These are phyloP conservation scores for Cystoisospora suis DNA, from an alignment of 169 alveolate species.

Conservation along the genomic window DNA sequence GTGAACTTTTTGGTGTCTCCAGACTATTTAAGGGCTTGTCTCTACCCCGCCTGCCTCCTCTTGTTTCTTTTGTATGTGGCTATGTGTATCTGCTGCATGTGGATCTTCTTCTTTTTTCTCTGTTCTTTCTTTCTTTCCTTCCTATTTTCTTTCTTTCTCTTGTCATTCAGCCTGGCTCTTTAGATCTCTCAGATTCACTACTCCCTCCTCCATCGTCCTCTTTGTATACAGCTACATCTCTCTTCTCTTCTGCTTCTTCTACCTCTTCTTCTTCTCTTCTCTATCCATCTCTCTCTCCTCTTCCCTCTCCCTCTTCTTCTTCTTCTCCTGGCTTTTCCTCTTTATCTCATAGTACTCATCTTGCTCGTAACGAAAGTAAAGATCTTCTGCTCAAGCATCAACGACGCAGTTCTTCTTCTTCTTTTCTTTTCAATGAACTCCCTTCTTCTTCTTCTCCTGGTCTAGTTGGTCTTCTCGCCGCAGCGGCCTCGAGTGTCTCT, in stretches of 20 bases:
- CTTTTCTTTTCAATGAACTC: too few species aligned
- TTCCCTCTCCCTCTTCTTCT: not conserved
- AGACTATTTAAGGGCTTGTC: not conserved
- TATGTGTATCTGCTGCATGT: not conserved
- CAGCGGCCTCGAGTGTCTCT: too few species aligned
- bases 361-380: not conserved
- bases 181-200: too few species aligned
- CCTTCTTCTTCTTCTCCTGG: too few species aligned
- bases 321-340: not conserved
- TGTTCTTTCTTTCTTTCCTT: not conserved
- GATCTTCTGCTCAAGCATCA: too few species aligned
- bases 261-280: not conserved
- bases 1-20: not conserved
- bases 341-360: not conserved
- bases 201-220: too few species aligned
- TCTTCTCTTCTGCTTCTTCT: not conserved
- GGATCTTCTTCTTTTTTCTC: not conserved
- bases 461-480: too few species aligned
- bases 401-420: too few species aligned
- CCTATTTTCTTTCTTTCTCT: too few species aligned
- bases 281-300: not conserved
- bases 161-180: too few species aligned
- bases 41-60: not conserved
- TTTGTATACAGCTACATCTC: too few species aligned
- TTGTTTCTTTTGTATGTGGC: not conserved